These are phyloP conservation scores for Rhipidocladum racemiflorum DNA, from an alignment of 176 grass and related monocot genomes.

Conservation along the genomic window DNA sequence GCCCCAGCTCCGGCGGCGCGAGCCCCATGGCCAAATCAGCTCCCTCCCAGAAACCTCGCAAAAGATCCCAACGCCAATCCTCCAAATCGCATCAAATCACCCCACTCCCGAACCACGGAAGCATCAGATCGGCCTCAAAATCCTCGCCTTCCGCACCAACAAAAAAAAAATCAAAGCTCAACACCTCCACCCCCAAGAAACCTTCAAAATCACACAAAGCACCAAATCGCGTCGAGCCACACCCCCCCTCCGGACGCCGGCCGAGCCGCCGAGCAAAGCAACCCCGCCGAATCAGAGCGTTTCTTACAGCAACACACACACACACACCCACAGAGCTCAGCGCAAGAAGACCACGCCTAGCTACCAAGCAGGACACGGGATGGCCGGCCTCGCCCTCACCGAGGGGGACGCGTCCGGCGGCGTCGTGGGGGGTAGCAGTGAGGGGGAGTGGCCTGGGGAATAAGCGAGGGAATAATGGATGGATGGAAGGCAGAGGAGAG, in stretches of 20 bases:
- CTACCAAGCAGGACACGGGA: background rate
- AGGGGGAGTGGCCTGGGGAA: conserved; percentile 33
- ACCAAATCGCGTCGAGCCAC: conserved; percentile 17
- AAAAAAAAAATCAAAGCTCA: background rate
- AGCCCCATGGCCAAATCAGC: conserved; percentile 34
- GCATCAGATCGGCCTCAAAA: conserved; percentile 31
- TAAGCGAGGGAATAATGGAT: conserved; percentile 48
- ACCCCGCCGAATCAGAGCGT: conserved; percentile 16
- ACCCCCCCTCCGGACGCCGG: background rate
- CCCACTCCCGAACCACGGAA: background rate
- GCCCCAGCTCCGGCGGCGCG: conserved; percentile 56
- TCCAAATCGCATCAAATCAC: conserved; percentile 3
- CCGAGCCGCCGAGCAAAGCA: conserved; percentile 11
- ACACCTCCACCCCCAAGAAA: background rate
- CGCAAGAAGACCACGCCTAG: background rate
- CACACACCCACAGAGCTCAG: background rate
- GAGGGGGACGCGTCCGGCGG: background rate
- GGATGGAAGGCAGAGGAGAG: background rate
- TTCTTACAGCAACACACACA: background rate
- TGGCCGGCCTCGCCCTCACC: background rate
- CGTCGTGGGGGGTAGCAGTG: background rate
- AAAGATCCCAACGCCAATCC: background rate
- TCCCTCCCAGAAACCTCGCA: background rate
- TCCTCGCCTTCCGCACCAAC: background rate
- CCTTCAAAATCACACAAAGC: conserved; percentile 5